A percentile compares a stretch with the other conserved stretches of the same genome.
Conservation (phyloP, 306 rosid species). For the Delonix regia region DNA sequence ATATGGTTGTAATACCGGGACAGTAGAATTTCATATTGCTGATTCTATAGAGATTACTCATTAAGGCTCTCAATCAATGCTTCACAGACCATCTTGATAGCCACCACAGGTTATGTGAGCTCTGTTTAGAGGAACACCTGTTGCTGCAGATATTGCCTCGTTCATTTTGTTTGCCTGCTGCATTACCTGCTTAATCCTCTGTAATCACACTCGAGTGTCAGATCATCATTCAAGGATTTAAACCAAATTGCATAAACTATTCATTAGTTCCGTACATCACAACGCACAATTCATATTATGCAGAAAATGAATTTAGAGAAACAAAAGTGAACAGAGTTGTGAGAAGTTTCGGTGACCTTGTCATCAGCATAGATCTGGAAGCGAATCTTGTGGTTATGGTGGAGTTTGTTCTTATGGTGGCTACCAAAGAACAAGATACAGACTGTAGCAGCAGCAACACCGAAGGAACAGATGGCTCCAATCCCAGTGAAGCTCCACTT, state of each 20-base stretch:
- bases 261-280: conserved; percentile 7
- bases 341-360: conserved; percentile 60
- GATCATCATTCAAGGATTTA: neutral
- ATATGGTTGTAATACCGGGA: conserved; percentile 26
- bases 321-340: neutral
- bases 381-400: conserved; percentile 57
- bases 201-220: conserved; percentile 20
- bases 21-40: neutral
- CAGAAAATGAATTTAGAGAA: neutral
- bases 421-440: conserved; percentile 63
- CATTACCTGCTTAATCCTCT: conserved; percentile 51
- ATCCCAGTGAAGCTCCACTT: conserved; percentile 74
- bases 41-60: neutral
- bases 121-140: conserved; percentile 49
- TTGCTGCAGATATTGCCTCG: conserved; percentile 53
- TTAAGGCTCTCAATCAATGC: neutral
- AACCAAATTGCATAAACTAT: neutral
- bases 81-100: conserved; percentile 45
- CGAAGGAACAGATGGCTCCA: conserved; percentile 90
- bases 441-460: conserved; percentile 83
- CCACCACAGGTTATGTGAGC: conserved; percentile 66
- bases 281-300: neutral
- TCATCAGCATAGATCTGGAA: conserved; percentile 75
- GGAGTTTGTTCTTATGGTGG: conserved; percentile 51
- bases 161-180: conserved; percentile 52